Evolutionary conservation across 352 stramenopile species (phyloP).

Genomic region (Hyaloperonospora arabidopsidis): DNA sequence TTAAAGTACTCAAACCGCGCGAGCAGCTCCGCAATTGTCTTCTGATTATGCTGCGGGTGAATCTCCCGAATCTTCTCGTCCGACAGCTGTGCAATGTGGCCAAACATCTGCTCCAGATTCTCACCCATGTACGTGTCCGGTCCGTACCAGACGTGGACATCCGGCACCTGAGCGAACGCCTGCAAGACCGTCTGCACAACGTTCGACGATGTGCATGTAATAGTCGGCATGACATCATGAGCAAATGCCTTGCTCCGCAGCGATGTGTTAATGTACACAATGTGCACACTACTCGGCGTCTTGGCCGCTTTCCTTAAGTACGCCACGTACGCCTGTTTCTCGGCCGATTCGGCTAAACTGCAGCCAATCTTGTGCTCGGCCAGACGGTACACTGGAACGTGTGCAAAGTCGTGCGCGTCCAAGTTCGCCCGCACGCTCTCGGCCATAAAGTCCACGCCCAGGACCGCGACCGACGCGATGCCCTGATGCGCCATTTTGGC

Average conservation of each 20-base stretch:
- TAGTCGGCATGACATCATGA: conserved; percentile 92
- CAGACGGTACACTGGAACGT: conserved; percentile 94
- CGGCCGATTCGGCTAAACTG: conserved; percentile 90
- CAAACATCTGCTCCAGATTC: conserved; percentile 93
- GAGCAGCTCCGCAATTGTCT: conserved; percentile 74
- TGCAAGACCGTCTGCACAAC: conserved; percentile 95
- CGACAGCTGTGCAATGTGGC: conserved; percentile 64
- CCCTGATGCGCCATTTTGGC: conserved; percentile 89
- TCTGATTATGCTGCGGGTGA: conserved; percentile 76
- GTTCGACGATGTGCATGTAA: conserved; percentile 95
- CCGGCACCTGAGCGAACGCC: conserved; percentile 87
- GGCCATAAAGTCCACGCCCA: conserved; percentile 98
- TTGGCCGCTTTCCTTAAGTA: conserved; percentile 88
- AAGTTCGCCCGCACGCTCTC: conserved; percentile 92
- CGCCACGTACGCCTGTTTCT: conserved; percentile 88
- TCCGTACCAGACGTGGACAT: conserved; percentile 88
- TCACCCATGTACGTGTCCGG: conserved; percentile 98
- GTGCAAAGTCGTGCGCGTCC: conserved; percentile 83
- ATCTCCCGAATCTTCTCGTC: conserved; percentile 81
- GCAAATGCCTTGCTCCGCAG: conserved; percentile 93
- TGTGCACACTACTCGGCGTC: conserved; percentile 88
- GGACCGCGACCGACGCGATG: conserved; percentile 88
- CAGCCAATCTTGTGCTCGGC: conserved; percentile 90
- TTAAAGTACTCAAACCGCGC: conserved; percentile 92
- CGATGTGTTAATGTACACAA: conserved; percentile 98